A percentile compares a stretch with the other conserved stretches of the same genome.
Evolutionary conservation across 345 rosid species (phyloP).

Genomic region (Murraya paniculata): DNA sequence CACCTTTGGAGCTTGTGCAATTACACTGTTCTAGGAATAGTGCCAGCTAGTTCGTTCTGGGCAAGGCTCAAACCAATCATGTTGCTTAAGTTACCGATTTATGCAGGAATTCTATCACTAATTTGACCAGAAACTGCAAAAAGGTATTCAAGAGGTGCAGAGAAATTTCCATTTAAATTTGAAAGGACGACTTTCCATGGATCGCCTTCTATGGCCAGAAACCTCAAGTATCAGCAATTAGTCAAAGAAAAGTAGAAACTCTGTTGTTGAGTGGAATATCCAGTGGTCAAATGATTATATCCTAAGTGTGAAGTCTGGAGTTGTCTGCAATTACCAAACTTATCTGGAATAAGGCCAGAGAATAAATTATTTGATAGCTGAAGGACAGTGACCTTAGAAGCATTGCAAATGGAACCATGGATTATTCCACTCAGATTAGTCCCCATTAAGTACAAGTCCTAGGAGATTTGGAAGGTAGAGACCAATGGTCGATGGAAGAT

Average conservation of each 20-base stretch:
- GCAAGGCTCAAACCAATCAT: background rate
- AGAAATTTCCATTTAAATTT: slow-evolving; percentile 4
- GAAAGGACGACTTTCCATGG: background rate
- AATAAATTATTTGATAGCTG: slow-evolving; percentile 12
- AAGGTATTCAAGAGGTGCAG: background rate
- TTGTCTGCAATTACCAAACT: background rate
- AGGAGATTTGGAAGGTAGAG: background rate
- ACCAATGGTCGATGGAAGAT: background rate
- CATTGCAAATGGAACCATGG: slow-evolving; percentile 13
- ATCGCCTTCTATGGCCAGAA: background rate
- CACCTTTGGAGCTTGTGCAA: slow-evolving; percentile 4
- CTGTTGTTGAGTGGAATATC: background rate
- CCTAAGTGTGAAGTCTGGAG: background rate
- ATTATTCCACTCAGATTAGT: slow-evolving; percentile 16
- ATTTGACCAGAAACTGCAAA: background rate
- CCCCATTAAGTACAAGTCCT: background rate
- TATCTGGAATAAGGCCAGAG: slow-evolving; percentile 14
- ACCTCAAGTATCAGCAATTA: background rate
- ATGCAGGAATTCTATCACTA: slow-evolving; percentile 2
- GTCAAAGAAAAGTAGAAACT: slow-evolving; percentile 9
- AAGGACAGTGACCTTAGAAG: slow-evolving; percentile 7
- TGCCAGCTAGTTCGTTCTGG: background rate
- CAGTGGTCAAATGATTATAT: background rate
- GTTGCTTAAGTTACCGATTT: slow-evolving; percentile 5
- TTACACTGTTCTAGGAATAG: slow-evolving; percentile 2